A percentile compares a stretch with the other conserved stretches of the same genome.
Conservation (phyloP, 164 flowering plant genomes). For the Nymphaea colorata region DNA sequence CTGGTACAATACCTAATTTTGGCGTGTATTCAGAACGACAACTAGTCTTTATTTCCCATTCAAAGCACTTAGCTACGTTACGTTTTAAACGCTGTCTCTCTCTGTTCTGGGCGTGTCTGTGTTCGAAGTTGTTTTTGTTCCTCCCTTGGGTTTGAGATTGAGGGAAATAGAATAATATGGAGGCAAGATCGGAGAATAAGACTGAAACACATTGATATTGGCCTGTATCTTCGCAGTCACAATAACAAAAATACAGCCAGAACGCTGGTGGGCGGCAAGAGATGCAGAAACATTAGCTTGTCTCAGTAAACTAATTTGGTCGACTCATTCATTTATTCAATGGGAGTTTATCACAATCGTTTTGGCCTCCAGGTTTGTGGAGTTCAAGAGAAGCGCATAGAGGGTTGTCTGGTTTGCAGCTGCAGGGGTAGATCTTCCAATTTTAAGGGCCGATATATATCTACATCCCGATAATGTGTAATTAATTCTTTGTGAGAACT, state of each 20-base stretch:
- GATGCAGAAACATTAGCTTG: slow-evolving; percentile 19
- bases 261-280: slow-evolving; percentile 98
- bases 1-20: no score
- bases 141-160: no score
- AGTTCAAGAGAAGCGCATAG: slow-evolving; percentile 67
- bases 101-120: slow-evolving; percentile 18
- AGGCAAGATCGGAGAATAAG: slow-evolving; percentile 61
- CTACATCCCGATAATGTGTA: no score
- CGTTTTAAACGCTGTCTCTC: slow-evolving; percentile 91
- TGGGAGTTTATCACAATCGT: neutral
- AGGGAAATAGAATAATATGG: no score
- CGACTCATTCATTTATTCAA: neutral
- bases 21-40: no score
- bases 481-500: no score
- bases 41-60: no score
- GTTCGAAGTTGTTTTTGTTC: no score
- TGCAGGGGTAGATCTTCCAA: slow-evolving; percentile 84
- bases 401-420: slow-evolving; percentile 90
- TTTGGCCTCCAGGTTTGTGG: slow-evolving; percentile 66
- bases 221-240: no score
- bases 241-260: slow-evolving; percentile 79
- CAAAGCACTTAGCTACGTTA: slow-evolving; percentile 3
- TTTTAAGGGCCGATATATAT: slow-evolving; percentile 11
- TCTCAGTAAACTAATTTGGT: neutral
- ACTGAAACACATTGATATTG: slow-evolving; percentile 89